phyloP scores from a whole-genome alignment of 345 rosid genomes.

The Punica granatum region DNA sequence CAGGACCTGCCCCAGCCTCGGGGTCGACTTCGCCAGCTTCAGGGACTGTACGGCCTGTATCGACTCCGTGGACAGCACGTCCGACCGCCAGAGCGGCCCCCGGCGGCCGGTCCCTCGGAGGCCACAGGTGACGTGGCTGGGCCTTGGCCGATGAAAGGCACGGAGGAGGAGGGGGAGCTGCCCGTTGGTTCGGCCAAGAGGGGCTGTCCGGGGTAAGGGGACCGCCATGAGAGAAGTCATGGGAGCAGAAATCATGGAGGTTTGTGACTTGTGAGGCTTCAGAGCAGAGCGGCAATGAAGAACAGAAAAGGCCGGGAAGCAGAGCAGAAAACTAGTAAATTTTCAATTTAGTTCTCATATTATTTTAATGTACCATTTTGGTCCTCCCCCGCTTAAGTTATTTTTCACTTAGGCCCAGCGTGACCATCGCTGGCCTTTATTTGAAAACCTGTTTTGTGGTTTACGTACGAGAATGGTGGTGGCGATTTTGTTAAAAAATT shows the following conservation, averaged over 20 bases:
- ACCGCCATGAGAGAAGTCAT: neutral
- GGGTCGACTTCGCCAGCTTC: constrained; percentile 41
- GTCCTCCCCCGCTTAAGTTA: too few species aligned
- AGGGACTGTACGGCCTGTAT: constrained; percentile 52
- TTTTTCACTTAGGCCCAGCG: too few species aligned
- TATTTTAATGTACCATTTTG: too few species aligned
- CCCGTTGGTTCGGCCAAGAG: constrained; percentile 1
- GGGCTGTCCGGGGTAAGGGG: neutral
- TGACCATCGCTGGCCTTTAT: too few species aligned
- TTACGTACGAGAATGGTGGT: too few species aligned
- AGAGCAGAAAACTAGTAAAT: too few species aligned
- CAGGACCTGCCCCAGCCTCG: constrained; percentile 25
- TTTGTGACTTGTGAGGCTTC: neutral
- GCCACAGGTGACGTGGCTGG: constrained; percentile 32
- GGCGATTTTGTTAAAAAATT: too few species aligned
- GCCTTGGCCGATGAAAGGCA: neutral
- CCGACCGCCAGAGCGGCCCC: constrained; percentile 37
- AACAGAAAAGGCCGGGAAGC: too few species aligned
- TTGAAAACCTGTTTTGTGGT: too few species aligned
- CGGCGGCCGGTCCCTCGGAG: constrained; percentile 29
- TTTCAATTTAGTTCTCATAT: too few species aligned
- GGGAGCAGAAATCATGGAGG: neutral
- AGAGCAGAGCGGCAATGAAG: constrained; percentile 3
- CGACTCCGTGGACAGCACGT: constrained; percentile 46
- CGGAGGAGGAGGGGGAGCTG: neutral